phyloP scores from a whole-genome alignment of 345 rosid species.

The Eucalyptus curtisii region DNA sequence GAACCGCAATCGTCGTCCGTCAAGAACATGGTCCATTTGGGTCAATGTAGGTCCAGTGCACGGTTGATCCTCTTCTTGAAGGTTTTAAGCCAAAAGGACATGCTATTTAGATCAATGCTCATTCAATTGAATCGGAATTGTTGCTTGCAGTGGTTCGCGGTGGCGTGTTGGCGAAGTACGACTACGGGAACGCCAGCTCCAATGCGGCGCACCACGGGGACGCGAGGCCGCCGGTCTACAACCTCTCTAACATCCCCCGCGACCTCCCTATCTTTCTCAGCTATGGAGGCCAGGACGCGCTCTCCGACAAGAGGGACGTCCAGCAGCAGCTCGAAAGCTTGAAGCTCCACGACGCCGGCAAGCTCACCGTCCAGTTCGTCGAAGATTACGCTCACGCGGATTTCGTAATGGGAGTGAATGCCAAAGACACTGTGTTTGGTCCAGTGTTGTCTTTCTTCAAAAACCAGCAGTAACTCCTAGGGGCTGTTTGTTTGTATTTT shows the following conservation, averaged over 20 bases:
- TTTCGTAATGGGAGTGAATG: slow-evolving; percentile 79
- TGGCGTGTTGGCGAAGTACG: slow-evolving; percentile 46
- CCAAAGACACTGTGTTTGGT: slow-evolving; percentile 65
- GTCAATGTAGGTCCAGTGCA: slow-evolving; percentile 50
- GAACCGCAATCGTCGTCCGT: slow-evolving; percentile 81
- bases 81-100: background rate
- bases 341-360: slow-evolving; percentile 54
- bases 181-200: slow-evolving; percentile 37
- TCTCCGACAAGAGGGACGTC: slow-evolving; percentile 58
- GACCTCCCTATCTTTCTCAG: slow-evolving; percentile 62
- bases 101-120: background rate
- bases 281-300: slow-evolving; percentile 65
- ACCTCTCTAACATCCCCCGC: slow-evolving; percentile 62
- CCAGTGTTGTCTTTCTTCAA: slow-evolving; percentile 41
- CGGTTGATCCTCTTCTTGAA: background rate
- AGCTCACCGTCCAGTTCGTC: slow-evolving; percentile 49
- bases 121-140: background rate
- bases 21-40: slow-evolving; percentile 78
- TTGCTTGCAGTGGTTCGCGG: slow-evolving; percentile 45
- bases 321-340: slow-evolving; percentile 37
- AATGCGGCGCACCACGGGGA: slow-evolving; percentile 57
- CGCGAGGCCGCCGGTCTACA: slow-evolving; percentile 47
- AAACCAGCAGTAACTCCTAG: background rate
- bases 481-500: no score
- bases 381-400: slow-evolving; percentile 75